Conservation (phyloP, 805 yeast species). For the Candida railenensis region DNA sequence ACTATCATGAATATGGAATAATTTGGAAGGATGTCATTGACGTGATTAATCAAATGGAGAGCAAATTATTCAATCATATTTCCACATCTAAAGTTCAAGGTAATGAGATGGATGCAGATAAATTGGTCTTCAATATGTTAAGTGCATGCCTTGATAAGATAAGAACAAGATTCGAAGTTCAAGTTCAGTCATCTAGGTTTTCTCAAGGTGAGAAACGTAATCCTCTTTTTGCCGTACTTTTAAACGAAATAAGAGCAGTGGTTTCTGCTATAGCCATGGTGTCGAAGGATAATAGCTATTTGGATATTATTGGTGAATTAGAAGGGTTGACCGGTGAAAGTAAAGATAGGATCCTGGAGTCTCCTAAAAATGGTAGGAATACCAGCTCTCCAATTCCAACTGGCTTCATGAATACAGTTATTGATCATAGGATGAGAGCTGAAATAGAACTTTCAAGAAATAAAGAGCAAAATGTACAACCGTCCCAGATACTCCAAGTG, state of each 20-base stretch:
- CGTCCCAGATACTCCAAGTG: background rate
- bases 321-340: constrained; percentile 1
- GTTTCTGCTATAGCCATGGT: constrained; percentile 12
- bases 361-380: background rate
- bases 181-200: constrained; percentile 8
- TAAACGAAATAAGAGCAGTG: constrained; percentile 24
- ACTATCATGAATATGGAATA: constrained; percentile 14
- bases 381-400: constrained; percentile 1
- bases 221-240: constrained; percentile 9
- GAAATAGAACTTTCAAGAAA: background rate
- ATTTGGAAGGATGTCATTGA: constrained; percentile 27
- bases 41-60: constrained; percentile 25
- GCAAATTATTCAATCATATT: constrained; percentile 12
- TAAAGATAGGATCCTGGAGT: background rate
- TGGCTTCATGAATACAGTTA: constrained; percentile 1
- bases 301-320: constrained; percentile 5
- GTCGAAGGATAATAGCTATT: constrained; percentile 5
- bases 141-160: background rate
- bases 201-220: background rate
- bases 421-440: background rate
- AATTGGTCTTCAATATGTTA: background rate
- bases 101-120: background rate
- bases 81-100: background rate
- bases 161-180: background rate
- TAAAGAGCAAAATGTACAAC: constrained; percentile 1